Conservation (phyloP, 2,329 filamentous ascomycete species). For the Aschersonia sp. region DNA sequence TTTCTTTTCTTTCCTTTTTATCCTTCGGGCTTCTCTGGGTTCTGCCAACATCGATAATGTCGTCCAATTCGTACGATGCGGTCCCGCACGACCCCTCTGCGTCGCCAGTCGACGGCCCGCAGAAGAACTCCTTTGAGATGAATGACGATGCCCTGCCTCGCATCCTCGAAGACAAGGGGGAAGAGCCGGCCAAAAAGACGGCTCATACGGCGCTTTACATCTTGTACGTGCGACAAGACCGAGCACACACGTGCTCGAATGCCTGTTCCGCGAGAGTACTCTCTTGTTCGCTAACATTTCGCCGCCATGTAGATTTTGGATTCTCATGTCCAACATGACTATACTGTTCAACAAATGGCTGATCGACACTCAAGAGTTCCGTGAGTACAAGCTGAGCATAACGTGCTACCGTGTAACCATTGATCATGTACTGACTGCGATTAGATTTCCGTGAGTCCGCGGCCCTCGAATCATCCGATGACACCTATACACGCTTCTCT, state of each 20-base stretch:
- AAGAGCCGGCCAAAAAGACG: slow-evolving; percentile 3
- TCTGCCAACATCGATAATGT: neutral
- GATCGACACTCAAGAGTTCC: slow-evolving; percentile 33
- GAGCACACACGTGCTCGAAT: neutral
- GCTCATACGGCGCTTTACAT: slow-evolving; percentile 21
- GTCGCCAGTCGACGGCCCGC: neutral
- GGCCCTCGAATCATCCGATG: too few species aligned
- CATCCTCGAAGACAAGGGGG: slow-evolving; percentile 5
- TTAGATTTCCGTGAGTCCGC: too few species aligned
- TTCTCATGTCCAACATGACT: slow-evolving; percentile 69
- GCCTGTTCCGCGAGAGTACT: neutral
- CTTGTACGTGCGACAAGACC: slow-evolving; percentile 8
- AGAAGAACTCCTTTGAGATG: neutral
- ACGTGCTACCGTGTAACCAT: too few species aligned
- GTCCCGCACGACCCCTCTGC: neutral
- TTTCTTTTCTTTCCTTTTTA: too few species aligned
- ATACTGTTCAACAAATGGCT: slow-evolving; percentile 93
- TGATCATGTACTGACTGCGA: too few species aligned
- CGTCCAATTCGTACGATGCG: neutral
- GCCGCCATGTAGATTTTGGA: slow-evolving; percentile 46
- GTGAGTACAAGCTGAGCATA: slow-evolving; percentile 5
- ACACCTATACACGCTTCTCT: too few species aligned
- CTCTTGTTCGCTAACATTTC: neutral
- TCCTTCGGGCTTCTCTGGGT: too few species aligned
- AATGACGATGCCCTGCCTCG: slow-evolving; percentile 11